Evolutionary conservation across 1,284 basidiomycete species (phyloP).

Genomic region (Cystobasidium sp.): DNA sequence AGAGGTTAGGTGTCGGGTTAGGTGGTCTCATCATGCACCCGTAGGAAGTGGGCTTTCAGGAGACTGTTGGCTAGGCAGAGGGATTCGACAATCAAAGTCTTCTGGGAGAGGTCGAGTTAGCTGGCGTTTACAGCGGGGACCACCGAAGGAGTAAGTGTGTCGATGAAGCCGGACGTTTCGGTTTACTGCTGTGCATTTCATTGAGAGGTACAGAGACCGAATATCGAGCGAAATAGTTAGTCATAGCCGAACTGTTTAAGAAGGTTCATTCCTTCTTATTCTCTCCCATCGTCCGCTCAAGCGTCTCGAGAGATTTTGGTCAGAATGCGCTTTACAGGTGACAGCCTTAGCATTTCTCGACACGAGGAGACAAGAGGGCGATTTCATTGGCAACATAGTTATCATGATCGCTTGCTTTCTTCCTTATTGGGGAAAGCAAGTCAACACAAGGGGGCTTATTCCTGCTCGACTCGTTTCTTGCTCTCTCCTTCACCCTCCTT

Average conservation of each 20-base stretch:
- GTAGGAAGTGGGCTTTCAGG: conserved; percentile 5
- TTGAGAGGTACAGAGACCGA: conserved; percentile 10
- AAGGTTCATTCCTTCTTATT: neutral
- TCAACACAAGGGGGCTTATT: conserved; percentile 43
- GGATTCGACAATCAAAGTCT: neutral
- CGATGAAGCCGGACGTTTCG: conserved; percentile 40
- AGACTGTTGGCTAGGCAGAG: neutral
- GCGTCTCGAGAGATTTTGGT: neutral
- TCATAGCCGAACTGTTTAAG: conserved; percentile 17
- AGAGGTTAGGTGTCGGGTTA: conserved; percentile 23
- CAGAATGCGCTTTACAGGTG: conserved; percentile 7
- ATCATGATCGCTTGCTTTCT: conserved; percentile 36
- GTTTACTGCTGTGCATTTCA: conserved; percentile 5
- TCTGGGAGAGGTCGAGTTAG: neutral
- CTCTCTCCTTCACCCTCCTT: neutral
- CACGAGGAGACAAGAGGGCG: conserved; percentile 24
- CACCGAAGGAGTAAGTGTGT: conserved; percentile 29
- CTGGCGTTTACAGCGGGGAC: conserved; percentile 10
- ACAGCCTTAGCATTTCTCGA: conserved; percentile 12
- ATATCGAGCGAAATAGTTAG: conserved; percentile 38
- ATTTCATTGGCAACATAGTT: conserved; percentile 32
- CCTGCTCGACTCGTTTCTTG: conserved; percentile 34
- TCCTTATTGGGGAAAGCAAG: neutral
- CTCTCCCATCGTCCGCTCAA: conserved; percentile 16
- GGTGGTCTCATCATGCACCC: conserved; percentile 14